Evolutionary conservation across 257 asterid genomes (phyloP).

Genomic region (Solanum sejunctum): DNA sequence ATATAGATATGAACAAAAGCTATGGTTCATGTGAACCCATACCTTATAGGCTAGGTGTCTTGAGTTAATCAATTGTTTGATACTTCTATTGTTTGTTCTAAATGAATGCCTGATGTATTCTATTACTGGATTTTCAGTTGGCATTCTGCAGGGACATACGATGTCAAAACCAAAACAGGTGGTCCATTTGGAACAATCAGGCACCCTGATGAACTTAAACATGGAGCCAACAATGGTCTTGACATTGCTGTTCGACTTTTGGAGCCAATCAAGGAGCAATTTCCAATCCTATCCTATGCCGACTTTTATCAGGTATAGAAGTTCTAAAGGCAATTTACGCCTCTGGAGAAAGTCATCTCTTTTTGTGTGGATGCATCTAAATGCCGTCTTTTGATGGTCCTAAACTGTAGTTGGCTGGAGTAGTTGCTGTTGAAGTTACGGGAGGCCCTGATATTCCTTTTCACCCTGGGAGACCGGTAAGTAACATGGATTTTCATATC

Average conservation of each 20-base stretch:
- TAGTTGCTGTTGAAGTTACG: constrained; percentile 84
- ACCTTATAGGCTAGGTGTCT: no score
- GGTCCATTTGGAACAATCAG: constrained; percentile 82
- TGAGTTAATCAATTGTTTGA: no score
- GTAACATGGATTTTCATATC: not conserved
- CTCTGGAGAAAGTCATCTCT: not conserved
- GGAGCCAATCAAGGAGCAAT: constrained; percentile 65
- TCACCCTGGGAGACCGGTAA: constrained; percentile 74
- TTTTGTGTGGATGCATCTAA: not conserved
- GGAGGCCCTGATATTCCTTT: constrained; percentile 94
- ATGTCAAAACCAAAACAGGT: constrained; percentile 53
- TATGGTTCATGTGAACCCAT: no score
- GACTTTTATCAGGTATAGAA: constrained; percentile 56
- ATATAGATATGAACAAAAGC: no score
- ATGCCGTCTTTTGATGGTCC: not conserved
- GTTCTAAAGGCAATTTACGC: no score
- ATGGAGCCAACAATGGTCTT: constrained; percentile 73
- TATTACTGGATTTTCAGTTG: constrained; percentile 36
- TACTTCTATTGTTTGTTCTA: no score
- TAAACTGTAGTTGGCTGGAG: constrained; percentile 58
- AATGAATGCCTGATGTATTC: constrained; percentile 21
- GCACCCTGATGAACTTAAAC: constrained; percentile 57
- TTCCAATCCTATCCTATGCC: constrained; percentile 50
- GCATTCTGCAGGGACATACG: constrained; percentile 95
- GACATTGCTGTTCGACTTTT: constrained; percentile 60